phyloP scores from a whole-genome alignment of 169 alveolate species.

The Pseudocohnilembus persalinus region DNA sequence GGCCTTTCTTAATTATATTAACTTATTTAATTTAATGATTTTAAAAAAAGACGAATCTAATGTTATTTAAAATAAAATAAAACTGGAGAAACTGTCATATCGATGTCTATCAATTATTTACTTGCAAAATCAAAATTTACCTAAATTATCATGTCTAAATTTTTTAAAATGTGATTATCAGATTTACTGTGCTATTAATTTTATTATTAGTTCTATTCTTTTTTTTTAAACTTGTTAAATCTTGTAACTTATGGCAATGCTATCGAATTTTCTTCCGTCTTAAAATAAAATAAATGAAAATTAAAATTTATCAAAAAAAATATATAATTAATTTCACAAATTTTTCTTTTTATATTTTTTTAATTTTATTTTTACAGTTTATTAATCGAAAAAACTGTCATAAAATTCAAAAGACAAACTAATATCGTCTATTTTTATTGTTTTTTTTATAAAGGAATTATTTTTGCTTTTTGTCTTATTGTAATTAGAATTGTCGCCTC shows the following conservation, averaged over 20 bases:
- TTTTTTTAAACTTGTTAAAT: no score
- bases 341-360: no score
- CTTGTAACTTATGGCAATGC: not conserved
- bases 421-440: not conserved
- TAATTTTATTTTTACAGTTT: not conserved
- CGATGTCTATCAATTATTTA: not conserved
- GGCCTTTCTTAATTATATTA: not conserved
- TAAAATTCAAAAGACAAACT: not conserved
- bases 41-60: not conserved
- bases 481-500: not conserved
- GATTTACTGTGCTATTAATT: not conserved
- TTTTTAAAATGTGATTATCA: not conserved
- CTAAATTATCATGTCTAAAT: not conserved
- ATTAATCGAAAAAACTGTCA: not conserved
- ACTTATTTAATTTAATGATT: not conserved
- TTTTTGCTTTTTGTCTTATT: not conserved
- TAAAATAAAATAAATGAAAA: no score
- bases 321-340: no score
- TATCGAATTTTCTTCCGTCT: not conserved
- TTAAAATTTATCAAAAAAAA: not conserved
- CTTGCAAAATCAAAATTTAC: not conserved
- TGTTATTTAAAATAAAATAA: not conserved
- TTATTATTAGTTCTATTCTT: not conserved
- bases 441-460: no score
- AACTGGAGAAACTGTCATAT: not conserved